Conservation (phyloP, 2,329 filamentous ascomycete genomes). For the Cadophora sp. region DNA sequence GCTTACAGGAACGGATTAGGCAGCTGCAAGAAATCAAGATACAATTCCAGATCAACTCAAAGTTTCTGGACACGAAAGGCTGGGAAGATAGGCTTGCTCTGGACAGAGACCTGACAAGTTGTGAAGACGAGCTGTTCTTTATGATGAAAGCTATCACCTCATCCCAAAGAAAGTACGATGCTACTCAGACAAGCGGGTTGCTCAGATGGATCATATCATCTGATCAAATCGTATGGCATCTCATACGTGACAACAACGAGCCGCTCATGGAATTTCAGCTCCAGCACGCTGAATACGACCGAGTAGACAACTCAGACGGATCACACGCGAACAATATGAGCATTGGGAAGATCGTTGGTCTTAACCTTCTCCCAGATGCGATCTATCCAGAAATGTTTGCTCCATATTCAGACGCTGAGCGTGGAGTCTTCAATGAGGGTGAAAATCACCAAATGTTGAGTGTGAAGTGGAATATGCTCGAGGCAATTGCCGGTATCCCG, state of each 20-base stretch:
- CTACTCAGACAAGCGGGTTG: slow-evolving; percentile 76
- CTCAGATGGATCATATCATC: slow-evolving; percentile 94
- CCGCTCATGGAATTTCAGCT: slow-evolving; percentile 93
- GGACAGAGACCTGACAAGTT: slow-evolving; percentile 85
- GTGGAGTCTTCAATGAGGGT: slow-evolving; percentile 57
- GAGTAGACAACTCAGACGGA: slow-evolving; percentile 95
- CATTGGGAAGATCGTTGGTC: slow-evolving; percentile 84
- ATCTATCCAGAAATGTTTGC: slow-evolving; percentile 96
- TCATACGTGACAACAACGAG: slow-evolving; percentile 85
- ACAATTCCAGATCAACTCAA: slow-evolving; percentile 92
- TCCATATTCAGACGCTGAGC: slow-evolving; percentile 78
- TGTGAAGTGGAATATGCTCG: slow-evolving; percentile 97
- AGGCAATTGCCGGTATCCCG: slow-evolving; percentile 95
- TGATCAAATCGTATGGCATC: slow-evolving; percentile 95
- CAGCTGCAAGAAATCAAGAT: slow-evolving; percentile 96
- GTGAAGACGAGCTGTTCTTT: slow-evolving; percentile 98
- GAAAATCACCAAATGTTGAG: slow-evolving; percentile 82
- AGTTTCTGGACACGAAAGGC: slow-evolving; percentile 83
- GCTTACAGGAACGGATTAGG: slow-evolving; percentile 88
- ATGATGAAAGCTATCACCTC: slow-evolving; percentile 99
- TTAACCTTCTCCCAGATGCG: slow-evolving; percentile 89
- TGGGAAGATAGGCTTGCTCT: slow-evolving; percentile 92
- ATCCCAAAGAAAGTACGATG: slow-evolving; percentile 85
- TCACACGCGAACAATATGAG: slow-evolving; percentile 94
- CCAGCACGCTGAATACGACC: slow-evolving; percentile 88